Conservation (phyloP, 73 alveolate species). For the Tetrahymena thermophila region DNA sequence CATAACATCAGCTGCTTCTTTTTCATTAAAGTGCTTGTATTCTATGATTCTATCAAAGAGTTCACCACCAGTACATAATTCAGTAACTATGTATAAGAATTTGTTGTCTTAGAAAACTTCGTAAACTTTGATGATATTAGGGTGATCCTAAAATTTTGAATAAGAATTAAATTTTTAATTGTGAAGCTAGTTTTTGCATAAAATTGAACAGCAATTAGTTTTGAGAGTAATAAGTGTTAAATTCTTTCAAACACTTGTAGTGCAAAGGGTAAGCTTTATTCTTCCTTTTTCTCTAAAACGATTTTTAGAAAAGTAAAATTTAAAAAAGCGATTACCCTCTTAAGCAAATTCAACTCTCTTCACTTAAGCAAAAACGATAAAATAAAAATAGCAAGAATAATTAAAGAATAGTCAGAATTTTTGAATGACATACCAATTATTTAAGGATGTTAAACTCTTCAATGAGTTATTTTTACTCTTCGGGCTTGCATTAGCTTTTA, state of each 20-base stretch:
- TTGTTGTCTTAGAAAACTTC: constrained; percentile 88
- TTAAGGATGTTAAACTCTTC: constrained; percentile 71
- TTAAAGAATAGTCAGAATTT: background rate
- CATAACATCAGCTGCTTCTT: constrained; percentile 77
- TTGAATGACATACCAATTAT: constrained; percentile 29
- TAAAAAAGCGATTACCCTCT: background rate
- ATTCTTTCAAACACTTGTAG: too few relatives aligned
- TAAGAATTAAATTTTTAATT: too few relatives aligned
- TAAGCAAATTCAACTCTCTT: background rate
- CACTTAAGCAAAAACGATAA: background rate
- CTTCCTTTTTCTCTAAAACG: background rate
- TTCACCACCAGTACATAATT: constrained; percentile 92
- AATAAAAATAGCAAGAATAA: background rate
- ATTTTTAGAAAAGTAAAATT: too few relatives aligned
- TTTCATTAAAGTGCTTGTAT: constrained; percentile 81
- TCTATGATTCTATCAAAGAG: constrained; percentile 78
- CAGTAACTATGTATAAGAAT: constrained; percentile 86
- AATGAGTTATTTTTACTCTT: constrained; percentile 44
- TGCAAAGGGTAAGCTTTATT: background rate
- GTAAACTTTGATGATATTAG: constrained; percentile 87
- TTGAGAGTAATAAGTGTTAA: background rate
- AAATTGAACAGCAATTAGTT: background rate
- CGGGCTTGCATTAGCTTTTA: constrained; percentile 1
- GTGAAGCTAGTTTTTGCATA: background rate
- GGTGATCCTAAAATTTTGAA: constrained; percentile 60